phyloP scores from a whole-genome alignment of 2,329 filamentous ascomycete genomes.

The Cladobotryum protrusum region DNA sequence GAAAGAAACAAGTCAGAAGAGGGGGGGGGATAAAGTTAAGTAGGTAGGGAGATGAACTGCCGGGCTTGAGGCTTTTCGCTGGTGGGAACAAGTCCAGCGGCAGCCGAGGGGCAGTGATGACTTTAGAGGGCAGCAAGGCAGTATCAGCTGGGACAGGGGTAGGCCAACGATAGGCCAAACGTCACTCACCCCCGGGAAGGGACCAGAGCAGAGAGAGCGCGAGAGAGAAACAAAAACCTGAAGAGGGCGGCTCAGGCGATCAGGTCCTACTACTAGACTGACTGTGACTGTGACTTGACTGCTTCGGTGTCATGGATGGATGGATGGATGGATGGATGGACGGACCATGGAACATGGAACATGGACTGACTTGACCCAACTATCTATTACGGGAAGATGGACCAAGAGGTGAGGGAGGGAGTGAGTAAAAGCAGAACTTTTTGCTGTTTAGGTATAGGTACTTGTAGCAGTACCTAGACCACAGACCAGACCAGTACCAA shows the following conservation, averaged over 20 bases:
- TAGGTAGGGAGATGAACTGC: not conserved
- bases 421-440: too few relatives aligned
- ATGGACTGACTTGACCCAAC: too few relatives aligned
- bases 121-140: constrained; percentile 11
- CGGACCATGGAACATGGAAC: not conserved
- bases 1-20: not conserved
- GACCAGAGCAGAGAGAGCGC: not conserved
- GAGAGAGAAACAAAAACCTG: not conserved
- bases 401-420: too few relatives aligned
- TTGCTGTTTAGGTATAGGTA: too few relatives aligned
- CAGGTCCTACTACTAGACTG: not conserved
- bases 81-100: not conserved
- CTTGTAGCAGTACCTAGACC: too few relatives aligned
- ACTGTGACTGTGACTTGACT: not conserved
- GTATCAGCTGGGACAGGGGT: constrained; percentile 13
- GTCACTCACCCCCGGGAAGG: constrained; percentile 6
- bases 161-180: not conserved
- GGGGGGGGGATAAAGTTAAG: not conserved
- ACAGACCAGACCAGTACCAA: too few relatives aligned
- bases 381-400: too few relatives aligned
- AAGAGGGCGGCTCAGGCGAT: constrained; percentile 1
- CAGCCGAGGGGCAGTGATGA: constrained; percentile 10
- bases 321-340: not conserved
- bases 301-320: not conserved
- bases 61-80: constrained; percentile 8